A percentile compares a stretch with the other conserved stretches of the same genome.
phyloP scores from a whole-genome alignment of 345 rosid species.

The Boechera retrofracta region DNA sequence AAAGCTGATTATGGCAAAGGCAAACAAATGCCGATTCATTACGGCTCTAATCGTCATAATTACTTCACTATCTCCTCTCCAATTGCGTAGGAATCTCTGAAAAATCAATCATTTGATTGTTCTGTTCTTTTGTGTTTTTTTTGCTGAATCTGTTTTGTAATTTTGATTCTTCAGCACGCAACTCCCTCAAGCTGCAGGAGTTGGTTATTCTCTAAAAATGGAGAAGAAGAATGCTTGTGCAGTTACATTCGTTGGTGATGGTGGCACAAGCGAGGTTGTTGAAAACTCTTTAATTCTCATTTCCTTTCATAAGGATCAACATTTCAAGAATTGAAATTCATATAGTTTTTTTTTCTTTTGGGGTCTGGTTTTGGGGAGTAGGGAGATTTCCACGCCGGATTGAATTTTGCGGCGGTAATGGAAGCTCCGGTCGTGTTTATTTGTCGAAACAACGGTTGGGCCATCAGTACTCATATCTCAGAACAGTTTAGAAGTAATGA shows the following conservation, averaged over 20 bases:
- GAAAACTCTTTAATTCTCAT: not conserved
- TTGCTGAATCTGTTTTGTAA: conserved; percentile 6
- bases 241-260: conserved; percentile 72
- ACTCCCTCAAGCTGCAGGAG: conserved; percentile 81
- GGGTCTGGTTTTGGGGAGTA: conserved; percentile 58
- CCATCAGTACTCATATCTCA: conserved; percentile 72
- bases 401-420: conserved; percentile 87
- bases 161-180: conserved; percentile 60
- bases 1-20: conserved; percentile 79
- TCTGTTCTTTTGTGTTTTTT: not conserved
- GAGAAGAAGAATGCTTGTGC: conserved; percentile 71
- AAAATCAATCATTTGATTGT: not conserved
- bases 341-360: not conserved
- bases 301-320: not conserved
- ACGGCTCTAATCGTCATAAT: conserved; percentile 70
- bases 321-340: conserved; percentile 16
- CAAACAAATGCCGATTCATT: conserved; percentile 85
- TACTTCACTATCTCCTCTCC: conserved; percentile 81
- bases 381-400: conserved; percentile 91
- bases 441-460: conserved; percentile 94
- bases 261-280: conserved; percentile 78
- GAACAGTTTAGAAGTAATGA: conserved; percentile 78
- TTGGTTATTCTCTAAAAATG: conserved; percentile 79
- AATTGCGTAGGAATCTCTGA: conserved; percentile 56
- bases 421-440: conserved; percentile 75